phyloP scores from a whole-genome alignment of 257 asterid species.

The Nicotiana noctiflora region DNA sequence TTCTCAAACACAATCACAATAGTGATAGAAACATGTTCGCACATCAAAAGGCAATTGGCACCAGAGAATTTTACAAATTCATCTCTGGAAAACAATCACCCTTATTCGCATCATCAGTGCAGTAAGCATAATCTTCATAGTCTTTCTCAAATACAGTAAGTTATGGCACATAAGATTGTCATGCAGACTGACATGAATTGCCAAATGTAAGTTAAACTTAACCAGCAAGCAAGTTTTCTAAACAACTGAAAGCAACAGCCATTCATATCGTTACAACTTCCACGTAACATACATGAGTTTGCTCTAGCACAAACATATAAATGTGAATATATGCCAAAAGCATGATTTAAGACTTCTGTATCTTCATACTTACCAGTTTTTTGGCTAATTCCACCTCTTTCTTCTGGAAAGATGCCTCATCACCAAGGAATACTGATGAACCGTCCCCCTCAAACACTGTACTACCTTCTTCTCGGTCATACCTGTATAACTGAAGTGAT shows the following conservation, averaged over 20 bases:
- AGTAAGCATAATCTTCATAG: not conserved
- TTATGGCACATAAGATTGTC: not conserved
- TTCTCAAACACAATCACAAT: not conserved
- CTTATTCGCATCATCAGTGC: not conserved
- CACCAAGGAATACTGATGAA: slow-evolving; percentile 75
- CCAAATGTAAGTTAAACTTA: not conserved
- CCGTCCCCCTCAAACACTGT: slow-evolving; percentile 55
- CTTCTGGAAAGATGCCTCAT: slow-evolving; percentile 84
- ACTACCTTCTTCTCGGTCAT: slow-evolving; percentile 89
- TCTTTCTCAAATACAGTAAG: not conserved
- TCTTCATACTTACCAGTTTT: slow-evolving; percentile 51
- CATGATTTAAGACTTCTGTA: not conserved
- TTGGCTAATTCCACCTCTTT: slow-evolving; percentile 89
- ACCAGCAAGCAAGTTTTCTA: not conserved
- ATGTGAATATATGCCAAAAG: not conserved
- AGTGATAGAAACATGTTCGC: not conserved
- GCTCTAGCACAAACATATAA: not conserved
- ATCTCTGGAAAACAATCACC: not conserved
- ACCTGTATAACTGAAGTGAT: slow-evolving; percentile 40
- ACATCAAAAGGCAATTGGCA: not conserved
- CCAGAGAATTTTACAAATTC: not conserved
- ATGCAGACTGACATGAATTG: slow-evolving; percentile 2
- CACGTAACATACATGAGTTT: not conserved
- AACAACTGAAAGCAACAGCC: not conserved
- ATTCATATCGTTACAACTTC: not conserved